phyloP scores from a whole-genome alignment of 2,329 filamentous ascomycete genomes.

The Colletotrichum neosansevieriae region DNA sequence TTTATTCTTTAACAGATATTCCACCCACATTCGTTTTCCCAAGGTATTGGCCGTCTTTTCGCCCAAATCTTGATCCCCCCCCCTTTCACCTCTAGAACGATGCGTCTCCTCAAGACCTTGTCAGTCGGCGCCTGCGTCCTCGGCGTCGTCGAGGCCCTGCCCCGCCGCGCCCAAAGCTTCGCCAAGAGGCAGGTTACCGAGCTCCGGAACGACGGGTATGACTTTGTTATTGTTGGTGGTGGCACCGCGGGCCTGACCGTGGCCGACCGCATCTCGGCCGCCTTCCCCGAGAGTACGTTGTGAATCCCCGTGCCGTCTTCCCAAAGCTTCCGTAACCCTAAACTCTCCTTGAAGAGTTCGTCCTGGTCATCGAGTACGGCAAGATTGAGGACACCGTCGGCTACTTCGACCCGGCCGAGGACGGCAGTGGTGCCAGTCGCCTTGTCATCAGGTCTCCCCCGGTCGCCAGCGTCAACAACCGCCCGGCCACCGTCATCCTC shows the following conservation, averaged over 20 bases:
- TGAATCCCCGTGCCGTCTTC: not conserved
- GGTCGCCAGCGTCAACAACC: slow-evolving; percentile 43
- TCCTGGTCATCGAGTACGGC: slow-evolving; percentile 47
- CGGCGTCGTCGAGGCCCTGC: too few species aligned
- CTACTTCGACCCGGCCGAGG: slow-evolving; percentile 33
- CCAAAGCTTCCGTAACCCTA: too few species aligned
- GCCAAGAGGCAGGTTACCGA: slow-evolving; percentile 16
- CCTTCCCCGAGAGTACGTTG: slow-evolving; percentile 44
- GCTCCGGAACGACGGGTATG: slow-evolving; percentile 42
- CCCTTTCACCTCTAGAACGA: too few species aligned
- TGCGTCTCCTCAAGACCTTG: too few species aligned
- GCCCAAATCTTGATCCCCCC: too few species aligned
- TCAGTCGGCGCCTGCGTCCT: too few species aligned
- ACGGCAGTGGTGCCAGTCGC: too few species aligned
- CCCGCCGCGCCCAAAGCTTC: not conserved
- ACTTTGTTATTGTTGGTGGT: slow-evolving; percentile 54
- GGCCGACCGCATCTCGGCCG: slow-evolving; percentile 50
- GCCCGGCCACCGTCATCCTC: slow-evolving; percentile 45
- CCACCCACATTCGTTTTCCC: too few species aligned
- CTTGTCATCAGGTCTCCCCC: slow-evolving; percentile 30
- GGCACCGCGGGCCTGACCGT: slow-evolving; percentile 52
- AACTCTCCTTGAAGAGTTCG: slow-evolving; percentile 26
- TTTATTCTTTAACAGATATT: too few species aligned
- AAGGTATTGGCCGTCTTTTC: too few species aligned
- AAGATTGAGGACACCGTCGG: slow-evolving; percentile 29